Conservation (phyloP, 75 land plant species). For the Pinus albicaulis region DNA sequence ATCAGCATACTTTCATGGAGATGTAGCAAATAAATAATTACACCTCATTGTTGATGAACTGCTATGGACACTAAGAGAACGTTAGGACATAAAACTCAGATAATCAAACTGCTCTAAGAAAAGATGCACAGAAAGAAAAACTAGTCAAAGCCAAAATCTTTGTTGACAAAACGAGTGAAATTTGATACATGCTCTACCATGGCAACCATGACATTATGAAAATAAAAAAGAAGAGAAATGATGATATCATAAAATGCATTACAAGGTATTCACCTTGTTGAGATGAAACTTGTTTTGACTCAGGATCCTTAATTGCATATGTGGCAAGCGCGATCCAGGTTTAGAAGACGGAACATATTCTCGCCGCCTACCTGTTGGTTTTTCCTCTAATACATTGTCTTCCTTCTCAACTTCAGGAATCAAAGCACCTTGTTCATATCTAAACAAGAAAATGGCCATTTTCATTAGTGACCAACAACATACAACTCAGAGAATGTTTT, state of each 20-base stretch:
- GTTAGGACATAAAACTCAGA: not conserved
- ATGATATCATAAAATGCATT: not conserved
- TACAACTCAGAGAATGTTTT: not conserved
- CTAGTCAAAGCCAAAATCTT: not conserved
- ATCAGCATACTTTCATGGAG: not conserved
- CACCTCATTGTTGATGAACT: not conserved
- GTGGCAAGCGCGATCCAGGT: constrained; percentile 89
- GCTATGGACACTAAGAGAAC: not conserved
- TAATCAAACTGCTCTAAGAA: not conserved
- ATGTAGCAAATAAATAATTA: not conserved
- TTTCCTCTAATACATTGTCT: constrained; percentile 11
- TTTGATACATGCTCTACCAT: not conserved
- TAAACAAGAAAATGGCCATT: constrained; percentile 1
- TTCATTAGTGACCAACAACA: too few species aligned
- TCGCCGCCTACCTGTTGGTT: constrained; percentile 57
- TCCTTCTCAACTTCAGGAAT: constrained; percentile 25
- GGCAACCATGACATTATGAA: not conserved
- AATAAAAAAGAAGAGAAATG: not conserved
- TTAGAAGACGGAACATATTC: constrained; percentile 77
- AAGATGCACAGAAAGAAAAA: not conserved
- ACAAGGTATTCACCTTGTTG: not conserved
- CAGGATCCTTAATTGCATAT: constrained; percentile 57
- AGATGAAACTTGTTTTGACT: constrained; percentile 10
- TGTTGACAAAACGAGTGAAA: not conserved
- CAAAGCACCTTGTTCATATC: constrained; percentile 75